phyloP scores from a whole-genome alignment of 202 grass and related monocot species.

The Elaeis oleifera region DNA sequence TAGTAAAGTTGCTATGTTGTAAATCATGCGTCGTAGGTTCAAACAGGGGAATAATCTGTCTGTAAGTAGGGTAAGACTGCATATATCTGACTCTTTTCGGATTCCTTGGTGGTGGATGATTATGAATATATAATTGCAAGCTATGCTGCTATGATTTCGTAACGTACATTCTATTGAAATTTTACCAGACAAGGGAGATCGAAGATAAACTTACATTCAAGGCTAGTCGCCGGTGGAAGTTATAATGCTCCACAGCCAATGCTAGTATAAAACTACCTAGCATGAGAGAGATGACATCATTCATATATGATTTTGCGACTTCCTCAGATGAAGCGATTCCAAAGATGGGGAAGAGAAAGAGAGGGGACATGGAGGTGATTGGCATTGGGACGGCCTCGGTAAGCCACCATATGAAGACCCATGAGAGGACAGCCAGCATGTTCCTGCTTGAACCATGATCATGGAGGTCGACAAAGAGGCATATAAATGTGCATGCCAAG shows the following conservation, averaged over 20 bases:
- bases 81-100: too few species aligned
- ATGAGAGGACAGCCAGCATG: slow-evolving; percentile 55
- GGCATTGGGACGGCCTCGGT: slow-evolving; percentile 73
- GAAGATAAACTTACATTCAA: slow-evolving; percentile 45
- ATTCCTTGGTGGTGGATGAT: too few species aligned
- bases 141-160: too few species aligned
- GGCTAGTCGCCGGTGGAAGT: slow-evolving; percentile 79
- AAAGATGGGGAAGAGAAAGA: slow-evolving; percentile 79
- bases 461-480: slow-evolving; percentile 8
- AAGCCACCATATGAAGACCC: slow-evolving; percentile 95
- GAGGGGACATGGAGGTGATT: slow-evolving; percentile 75
- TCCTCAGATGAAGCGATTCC: slow-evolving; percentile 41
- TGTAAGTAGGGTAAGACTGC: too few species aligned
- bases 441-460: slow-evolving; percentile 3
- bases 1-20: too few species aligned
- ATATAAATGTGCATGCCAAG: slow-evolving; percentile 1
- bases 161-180: background rate
- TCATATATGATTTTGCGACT: slow-evolving; percentile 76
- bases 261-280: slow-evolving; percentile 94
- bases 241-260: slow-evolving; percentile 79
- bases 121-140: too few species aligned
- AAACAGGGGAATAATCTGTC: too few species aligned
- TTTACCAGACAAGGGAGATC: background rate
- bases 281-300: slow-evolving; percentile 91
- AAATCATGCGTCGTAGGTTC: too few species aligned